A percentile compares a stretch with the other conserved stretches of the same genome.
Evolutionary conservation across 176 grass and related monocot genomes (phyloP).

Genomic region (Cenchrus purpureus): DNA sequence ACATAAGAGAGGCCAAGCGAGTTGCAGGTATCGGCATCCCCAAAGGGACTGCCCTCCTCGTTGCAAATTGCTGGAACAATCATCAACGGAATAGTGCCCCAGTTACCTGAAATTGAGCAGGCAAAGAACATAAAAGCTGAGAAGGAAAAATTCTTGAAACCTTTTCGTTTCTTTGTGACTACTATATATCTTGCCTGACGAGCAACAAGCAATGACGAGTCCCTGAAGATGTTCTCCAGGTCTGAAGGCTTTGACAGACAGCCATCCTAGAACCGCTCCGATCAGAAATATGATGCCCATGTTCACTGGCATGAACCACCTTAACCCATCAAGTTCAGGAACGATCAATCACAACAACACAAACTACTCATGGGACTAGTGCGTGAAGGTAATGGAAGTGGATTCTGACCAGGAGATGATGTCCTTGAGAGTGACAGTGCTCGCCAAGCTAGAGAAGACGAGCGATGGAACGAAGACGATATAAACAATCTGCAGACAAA

Average conservation of each 20-base stretch:
- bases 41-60: slow-evolving; percentile 59
- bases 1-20: slow-evolving; percentile 60
- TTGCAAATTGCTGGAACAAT: slow-evolving; percentile 69
- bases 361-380: not conserved
- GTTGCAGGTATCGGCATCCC: slow-evolving; percentile 44
- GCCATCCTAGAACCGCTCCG: slow-evolving; percentile 56
- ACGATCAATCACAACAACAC: not conserved
- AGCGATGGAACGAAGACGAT: slow-evolving; percentile 58
- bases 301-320: slow-evolving; percentile 84
- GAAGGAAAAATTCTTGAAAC: no score
- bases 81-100: slow-evolving; percentile 60
- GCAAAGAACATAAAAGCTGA: not conserved
- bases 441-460: slow-evolving; percentile 58
- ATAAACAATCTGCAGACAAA: slow-evolving; percentile 41
- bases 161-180: not conserved
- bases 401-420: slow-evolving; percentile 63
- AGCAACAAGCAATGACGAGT: slow-evolving; percentile 60
- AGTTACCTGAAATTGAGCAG: slow-evolving; percentile 47
- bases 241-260: slow-evolving; percentile 45
- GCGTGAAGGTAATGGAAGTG: not conserved
- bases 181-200: slow-evolving; percentile 42
- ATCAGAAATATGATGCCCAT: slow-evolving; percentile 51
- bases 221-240: slow-evolving; percentile 38
- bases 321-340: slow-evolving; percentile 14
- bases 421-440: slow-evolving; percentile 65